phyloP scores from a whole-genome alignment of 1,139 yeast species.

The Geotrichum restrictum region DNA sequence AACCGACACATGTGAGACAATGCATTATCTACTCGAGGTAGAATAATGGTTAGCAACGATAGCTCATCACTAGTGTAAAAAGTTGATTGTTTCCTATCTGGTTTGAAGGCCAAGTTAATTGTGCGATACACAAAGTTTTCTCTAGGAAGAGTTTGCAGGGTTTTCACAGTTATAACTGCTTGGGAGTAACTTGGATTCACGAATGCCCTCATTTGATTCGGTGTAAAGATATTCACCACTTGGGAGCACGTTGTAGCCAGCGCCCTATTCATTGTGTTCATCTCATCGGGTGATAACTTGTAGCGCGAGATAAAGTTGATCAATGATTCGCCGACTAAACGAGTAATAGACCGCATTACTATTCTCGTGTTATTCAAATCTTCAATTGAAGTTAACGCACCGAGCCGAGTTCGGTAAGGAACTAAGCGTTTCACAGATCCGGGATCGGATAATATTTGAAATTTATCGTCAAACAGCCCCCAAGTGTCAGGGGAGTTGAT shows the following conservation, averaged over 20 bases:
- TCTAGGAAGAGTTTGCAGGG: not conserved
- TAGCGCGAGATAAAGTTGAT: conserved; percentile 1
- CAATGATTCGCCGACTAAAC: conserved; percentile 4
- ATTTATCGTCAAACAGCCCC: too few species aligned
- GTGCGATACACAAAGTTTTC: not conserved
- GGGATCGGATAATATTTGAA: too few species aligned
- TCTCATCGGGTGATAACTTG: not conserved
- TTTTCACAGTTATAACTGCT: not conserved
- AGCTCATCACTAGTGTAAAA: too few species aligned
- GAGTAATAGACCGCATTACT: not conserved
- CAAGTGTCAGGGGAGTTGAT: too few species aligned
- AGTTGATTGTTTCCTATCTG: too few species aligned
- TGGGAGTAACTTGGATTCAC: not conserved
- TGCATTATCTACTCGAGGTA: too few species aligned
- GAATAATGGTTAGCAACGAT: too few species aligned
- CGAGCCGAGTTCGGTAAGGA: not conserved
- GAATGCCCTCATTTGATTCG: not conserved
- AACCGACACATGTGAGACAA: too few species aligned
- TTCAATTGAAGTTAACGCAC: too few species aligned
- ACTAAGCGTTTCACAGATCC: too few species aligned
- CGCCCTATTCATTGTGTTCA: not conserved
- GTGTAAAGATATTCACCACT: not conserved
- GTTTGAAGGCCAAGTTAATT: not conserved
- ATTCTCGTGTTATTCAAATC: too few species aligned
- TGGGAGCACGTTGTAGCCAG: not conserved